phyloP scores from a whole-genome alignment of 768 basidiomycete genomes.

The Macrolepiota albuminosa region DNA sequence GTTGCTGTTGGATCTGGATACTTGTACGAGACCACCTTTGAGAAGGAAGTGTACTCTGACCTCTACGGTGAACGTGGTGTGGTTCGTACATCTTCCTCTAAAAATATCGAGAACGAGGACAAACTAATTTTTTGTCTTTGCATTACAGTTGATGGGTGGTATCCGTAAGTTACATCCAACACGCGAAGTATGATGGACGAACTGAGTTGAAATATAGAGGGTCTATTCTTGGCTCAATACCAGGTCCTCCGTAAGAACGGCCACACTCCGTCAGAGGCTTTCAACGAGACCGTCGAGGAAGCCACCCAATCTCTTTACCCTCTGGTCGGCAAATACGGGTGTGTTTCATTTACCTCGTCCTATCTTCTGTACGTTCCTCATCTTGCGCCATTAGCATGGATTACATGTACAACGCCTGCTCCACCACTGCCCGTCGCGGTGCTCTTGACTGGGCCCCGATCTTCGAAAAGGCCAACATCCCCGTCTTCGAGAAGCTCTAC shows the following conservation, averaged over 20 bases:
- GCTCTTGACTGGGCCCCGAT: constrained; percentile 99
- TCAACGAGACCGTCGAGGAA: constrained; percentile 99
- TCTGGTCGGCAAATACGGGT: constrained; percentile 93
- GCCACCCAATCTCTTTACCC: constrained; percentile 99
- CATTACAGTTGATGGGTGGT: constrained; percentile 84
- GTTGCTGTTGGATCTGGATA: constrained; percentile 96
- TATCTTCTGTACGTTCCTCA: not conserved
- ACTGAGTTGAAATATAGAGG: constrained; percentile 49
- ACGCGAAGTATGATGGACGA: not conserved
- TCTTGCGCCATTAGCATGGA: constrained; percentile 66
- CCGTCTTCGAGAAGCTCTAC: constrained; percentile 94
- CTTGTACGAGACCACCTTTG: constrained; percentile 97
- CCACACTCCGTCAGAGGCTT: constrained; percentile 96
- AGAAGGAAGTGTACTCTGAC: constrained; percentile 99
- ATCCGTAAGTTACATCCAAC: constrained; percentile 58
- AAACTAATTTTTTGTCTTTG: constrained; percentile 3
- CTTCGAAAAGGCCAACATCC: constrained; percentile 91
- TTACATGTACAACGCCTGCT: constrained; percentile 99
- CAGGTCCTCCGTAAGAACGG: constrained; percentile 95
- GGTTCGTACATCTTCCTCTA: constrained; percentile 45
- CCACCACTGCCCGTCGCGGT: constrained; percentile 97
- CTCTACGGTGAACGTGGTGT: constrained; percentile 99
- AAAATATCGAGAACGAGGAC: constrained; percentile 1
- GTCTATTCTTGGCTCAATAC: constrained; percentile 98
- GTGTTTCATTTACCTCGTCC: constrained; percentile 19